A percentile compares a stretch with the other conserved stretches of the same genome.
Evolutionary conservation across 2,329 filamentous ascomycete species (phyloP).

Genomic region (Metarhizium rileyi): DNA sequence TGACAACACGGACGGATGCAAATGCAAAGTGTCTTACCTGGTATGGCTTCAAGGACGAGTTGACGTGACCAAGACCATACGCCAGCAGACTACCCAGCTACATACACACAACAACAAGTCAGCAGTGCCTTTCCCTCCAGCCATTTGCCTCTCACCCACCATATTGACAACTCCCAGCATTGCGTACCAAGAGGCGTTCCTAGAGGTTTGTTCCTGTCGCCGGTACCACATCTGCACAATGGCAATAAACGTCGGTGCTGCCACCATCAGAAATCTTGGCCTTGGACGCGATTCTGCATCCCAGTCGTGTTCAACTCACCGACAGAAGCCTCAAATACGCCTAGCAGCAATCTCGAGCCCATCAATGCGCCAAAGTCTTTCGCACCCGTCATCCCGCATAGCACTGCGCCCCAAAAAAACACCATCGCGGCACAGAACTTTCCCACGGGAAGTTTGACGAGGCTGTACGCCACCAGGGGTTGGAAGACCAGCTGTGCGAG

Average conservation of each 20-base stretch:
- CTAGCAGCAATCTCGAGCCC: constrained; percentile 34
- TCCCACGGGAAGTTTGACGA: constrained; percentile 44
- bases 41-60: constrained; percentile 24
- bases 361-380: constrained; percentile 36
- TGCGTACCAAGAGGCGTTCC: constrained; percentile 22
- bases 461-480: constrained; percentile 44
- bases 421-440: constrained; percentile 43
- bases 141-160: constrained; percentile 9
- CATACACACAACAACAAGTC: background rate
- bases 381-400: constrained; percentile 41
- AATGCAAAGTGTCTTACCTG: constrained; percentile 27
- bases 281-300: background rate
- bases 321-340: constrained; percentile 37
- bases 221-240: constrained; percentile 27
- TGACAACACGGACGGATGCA: too few species aligned
- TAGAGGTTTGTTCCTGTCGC: constrained; percentile 22
- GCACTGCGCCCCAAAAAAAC: constrained; percentile 42
- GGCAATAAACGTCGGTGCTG: constrained; percentile 21
- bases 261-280: background rate
- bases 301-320: constrained; percentile 8
- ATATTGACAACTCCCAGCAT: constrained; percentile 23
- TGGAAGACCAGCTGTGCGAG: constrained; percentile 36
- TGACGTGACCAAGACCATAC: constrained; percentile 22
- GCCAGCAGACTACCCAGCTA: constrained; percentile 20
- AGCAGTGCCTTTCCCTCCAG: background rate